Evolutionary conservation across 345 rosid species (phyloP).

Genomic region (Ceriops decandra): DNA sequence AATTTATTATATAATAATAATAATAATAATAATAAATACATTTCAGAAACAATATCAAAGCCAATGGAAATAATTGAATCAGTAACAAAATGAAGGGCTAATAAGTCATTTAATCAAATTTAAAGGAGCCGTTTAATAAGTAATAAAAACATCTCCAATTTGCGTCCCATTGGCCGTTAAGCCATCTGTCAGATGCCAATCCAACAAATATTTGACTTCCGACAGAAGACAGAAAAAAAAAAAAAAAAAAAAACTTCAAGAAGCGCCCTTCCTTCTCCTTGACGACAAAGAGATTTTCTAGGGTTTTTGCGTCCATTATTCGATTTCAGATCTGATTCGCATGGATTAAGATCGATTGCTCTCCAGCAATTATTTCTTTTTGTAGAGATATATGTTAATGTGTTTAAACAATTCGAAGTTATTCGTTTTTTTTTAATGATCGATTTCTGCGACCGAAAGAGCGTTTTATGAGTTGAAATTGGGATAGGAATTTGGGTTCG

Average conservation of each 20-base stretch:
- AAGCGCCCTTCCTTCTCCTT: neutral
- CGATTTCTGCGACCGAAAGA: neutral
- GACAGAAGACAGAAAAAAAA: constrained; percentile 4
- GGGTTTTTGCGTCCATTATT: neutral
- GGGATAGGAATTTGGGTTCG: constrained; percentile 1
- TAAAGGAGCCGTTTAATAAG: too few relatives aligned
- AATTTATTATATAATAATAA: too few relatives aligned
- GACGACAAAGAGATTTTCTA: neutral
- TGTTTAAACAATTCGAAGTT: too few relatives aligned
- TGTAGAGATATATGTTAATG: too few relatives aligned
- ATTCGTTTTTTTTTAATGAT: too few relatives aligned
- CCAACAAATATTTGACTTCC: constrained; percentile 13
- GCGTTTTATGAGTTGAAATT: neutral
- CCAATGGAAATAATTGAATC: too few relatives aligned
- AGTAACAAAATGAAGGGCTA: too few relatives aligned
- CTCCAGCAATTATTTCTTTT: neutral
- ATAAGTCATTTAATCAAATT: neutral
- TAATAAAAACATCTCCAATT: neutral
- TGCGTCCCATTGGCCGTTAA: constrained; percentile 18
- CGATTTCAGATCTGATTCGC: neutral
- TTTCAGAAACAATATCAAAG: too few relatives aligned
- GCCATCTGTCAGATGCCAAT: constrained; percentile 16
- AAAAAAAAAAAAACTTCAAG: constrained; percentile 1
- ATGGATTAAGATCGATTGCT: neutral
- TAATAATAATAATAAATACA: too few relatives aligned